These are phyloP conservation scores for Myriosclerotinia scirpicola DNA, from an alignment of 2,329 filamentous ascomycete species.

Conservation along the genomic window DNA sequence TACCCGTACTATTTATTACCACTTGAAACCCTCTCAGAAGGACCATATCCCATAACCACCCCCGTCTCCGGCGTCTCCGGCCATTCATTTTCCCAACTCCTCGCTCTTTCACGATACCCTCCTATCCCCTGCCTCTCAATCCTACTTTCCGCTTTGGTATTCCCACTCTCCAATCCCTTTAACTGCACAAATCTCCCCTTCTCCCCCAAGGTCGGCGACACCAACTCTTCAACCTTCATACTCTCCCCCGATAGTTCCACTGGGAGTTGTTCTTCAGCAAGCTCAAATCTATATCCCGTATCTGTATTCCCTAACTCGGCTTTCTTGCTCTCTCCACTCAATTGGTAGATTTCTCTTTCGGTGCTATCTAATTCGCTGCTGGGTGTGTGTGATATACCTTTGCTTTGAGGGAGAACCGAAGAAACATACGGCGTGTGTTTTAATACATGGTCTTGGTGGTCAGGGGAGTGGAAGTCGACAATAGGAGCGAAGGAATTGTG, in stretches of 20 bases:
- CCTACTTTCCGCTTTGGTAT: background rate
- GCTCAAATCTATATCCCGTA: background rate
- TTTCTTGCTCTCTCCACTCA: background rate
- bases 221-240: background rate
- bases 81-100: background rate
- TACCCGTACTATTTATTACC: background rate
- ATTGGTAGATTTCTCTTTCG: background rate
- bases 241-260: background rate
- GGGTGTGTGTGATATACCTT: background rate
- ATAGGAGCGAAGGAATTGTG: background rate
- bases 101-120: background rate
- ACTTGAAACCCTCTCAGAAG: background rate
- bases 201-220: conserved; percentile 1
- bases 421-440: background rate
- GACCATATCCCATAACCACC: background rate
- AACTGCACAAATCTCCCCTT: background rate
- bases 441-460: background rate
- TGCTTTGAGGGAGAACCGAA: background rate
- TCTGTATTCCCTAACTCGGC: background rate
- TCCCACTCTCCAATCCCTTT: background rate
- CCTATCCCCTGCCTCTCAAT: background rate
- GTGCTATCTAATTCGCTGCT: background rate
- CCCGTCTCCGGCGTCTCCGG: background rate
- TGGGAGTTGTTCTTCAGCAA: background rate
- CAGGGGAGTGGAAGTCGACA: background rate